Base-by-base conservation (phyloP, 139 green algal species). In the Asterochloris erici region DNA sequence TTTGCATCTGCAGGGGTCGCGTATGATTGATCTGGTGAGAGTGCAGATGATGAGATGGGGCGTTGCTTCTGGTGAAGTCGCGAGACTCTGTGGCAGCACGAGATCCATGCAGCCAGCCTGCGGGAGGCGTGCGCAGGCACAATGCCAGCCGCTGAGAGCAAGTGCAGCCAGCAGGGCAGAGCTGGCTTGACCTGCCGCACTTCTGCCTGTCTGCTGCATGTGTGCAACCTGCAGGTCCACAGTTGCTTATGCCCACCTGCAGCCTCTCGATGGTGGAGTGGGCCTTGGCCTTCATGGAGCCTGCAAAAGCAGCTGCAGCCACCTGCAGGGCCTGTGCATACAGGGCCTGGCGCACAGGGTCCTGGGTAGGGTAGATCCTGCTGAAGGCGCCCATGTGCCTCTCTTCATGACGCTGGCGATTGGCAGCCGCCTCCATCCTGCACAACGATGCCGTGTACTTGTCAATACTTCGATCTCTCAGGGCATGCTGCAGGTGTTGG, bases 251-350 rank as follows among this genome's bases (percentile, higher is more conserved):
- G 27, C 28, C 0, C 14, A 83, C 79, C 79, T 83, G 79, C 14
- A 83, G 73, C 23, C 68, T 76, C 23, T 73, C 79, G 17, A 83
- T 83, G 38, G 38, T 83, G 68, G 64, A 61, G 68, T 77, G 79
- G 11, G 68, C 68, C 47, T 83, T 83, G 47, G 79, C 79, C 38
- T 83, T 64, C 29, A 77, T 68, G 68, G 68, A 77, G 68, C 38
- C 21, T 16, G 66, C 73, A 79, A 84, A 84, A 14, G 64, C 19
- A 21, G 66, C 60, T 14, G 60, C 73, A 24, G 81, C 76, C 26
- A 26, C 81, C 27, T 74, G n/a, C 6, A 84, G 73, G 62, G 79
- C 73, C 71, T 73, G 66, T 19, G 82, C 82, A 70, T 85, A 85
- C 27, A 62, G 63, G 38, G 77, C 47, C 68, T 85, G 82, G 38